A percentile compares a stretch with the other conserved stretches of the same genome.
These are phyloP conservation scores for Saccharomycopsis sp. DNA, from an alignment of 805 yeast genomes.

Conservation along the genomic window DNA sequence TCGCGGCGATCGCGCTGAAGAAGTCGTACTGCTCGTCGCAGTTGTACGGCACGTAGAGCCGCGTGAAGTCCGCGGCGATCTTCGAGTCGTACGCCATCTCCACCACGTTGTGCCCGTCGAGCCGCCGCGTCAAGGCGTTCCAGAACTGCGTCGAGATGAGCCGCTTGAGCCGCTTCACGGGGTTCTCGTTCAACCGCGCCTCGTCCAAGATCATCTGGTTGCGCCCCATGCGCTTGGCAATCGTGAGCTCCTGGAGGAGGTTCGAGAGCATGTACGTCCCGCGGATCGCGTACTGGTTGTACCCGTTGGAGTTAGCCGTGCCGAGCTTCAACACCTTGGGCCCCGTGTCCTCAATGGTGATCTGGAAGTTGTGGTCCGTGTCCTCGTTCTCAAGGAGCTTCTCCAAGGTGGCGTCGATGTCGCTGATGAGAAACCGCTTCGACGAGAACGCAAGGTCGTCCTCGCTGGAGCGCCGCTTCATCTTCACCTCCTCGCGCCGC, in stretches of 20 bases:
- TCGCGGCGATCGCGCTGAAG: conserved; percentile 45
- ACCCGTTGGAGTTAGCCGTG: conserved; percentile 82
- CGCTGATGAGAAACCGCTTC: conserved; percentile 55
- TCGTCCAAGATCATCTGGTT: conserved; percentile 76
- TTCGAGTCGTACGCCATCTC: conserved; percentile 76
- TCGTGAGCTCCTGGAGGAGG: conserved; percentile 78
- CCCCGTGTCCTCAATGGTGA: conserved; percentile 78
- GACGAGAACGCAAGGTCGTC: conserved; percentile 33
- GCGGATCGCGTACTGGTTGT: conserved; percentile 59
- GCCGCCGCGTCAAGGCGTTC: conserved; percentile 66
- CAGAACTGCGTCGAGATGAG: conserved; percentile 74
- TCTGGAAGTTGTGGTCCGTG: conserved; percentile 78
- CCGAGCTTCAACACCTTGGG: conserved; percentile 77
- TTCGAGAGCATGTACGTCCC: conserved; percentile 90
- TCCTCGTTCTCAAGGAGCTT: conserved; percentile 72
- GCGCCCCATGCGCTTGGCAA: conserved; percentile 76
- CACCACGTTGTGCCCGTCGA: conserved; percentile 55
- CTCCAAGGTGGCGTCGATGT: conserved; percentile 65
- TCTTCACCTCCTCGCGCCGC: conserved; percentile 21
- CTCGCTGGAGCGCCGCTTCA: conserved; percentile 47
- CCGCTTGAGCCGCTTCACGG: conserved; percentile 69
- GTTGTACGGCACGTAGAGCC: conserved; percentile 70
- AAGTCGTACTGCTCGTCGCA: conserved; percentile 69
- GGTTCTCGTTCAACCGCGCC: conserved; percentile 77
- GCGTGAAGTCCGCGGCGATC: conserved; percentile 58